Conservation (phyloP, 371 early-diverging fungal species). For the Parasitella parasitica region DNA sequence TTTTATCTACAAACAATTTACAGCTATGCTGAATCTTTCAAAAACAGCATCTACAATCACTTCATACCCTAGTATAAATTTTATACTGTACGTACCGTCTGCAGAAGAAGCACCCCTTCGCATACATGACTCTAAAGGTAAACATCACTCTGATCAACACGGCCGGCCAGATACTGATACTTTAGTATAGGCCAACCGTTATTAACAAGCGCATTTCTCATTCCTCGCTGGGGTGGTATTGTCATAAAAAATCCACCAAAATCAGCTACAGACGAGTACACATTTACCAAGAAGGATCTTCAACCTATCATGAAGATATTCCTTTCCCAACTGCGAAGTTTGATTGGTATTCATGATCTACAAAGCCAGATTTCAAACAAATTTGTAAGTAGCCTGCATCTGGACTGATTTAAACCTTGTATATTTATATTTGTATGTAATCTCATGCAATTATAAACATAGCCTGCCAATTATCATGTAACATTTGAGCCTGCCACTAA, state of each 20-base stretch:
- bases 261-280: constrained; percentile 11
- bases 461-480: constrained; percentile 10
- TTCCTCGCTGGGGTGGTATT: constrained; percentile 95
- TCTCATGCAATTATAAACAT: not conserved
- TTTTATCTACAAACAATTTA: not conserved
- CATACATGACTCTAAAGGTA: constrained; percentile 59
- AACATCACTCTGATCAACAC: not conserved
- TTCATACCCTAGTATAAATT: constrained; percentile 79
- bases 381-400: constrained; percentile 9
- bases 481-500: constrained; percentile 17
- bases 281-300: constrained; percentile 54
- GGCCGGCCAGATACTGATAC: not conserved
- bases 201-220: constrained; percentile 76
- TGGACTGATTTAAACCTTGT: too few relatives aligned
- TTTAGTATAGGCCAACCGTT: constrained; percentile 27
- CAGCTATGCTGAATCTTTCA: not conserved
- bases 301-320: constrained; percentile 75
- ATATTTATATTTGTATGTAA: too few relatives aligned
- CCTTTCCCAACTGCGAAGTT: constrained; percentile 75
- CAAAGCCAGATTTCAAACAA: not conserved
- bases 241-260: constrained; percentile 65
- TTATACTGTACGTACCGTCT: constrained; percentile 83
- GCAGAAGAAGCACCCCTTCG: constrained; percentile 65
- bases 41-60: constrained; percentile 79
- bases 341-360: constrained; percentile 73